Evolutionary conservation across 2,329 filamentous ascomycete genomes (phyloP), one percentile per base, ranked within the genome.

Genomic region (Fusarium pseudograminearum): DNA sequence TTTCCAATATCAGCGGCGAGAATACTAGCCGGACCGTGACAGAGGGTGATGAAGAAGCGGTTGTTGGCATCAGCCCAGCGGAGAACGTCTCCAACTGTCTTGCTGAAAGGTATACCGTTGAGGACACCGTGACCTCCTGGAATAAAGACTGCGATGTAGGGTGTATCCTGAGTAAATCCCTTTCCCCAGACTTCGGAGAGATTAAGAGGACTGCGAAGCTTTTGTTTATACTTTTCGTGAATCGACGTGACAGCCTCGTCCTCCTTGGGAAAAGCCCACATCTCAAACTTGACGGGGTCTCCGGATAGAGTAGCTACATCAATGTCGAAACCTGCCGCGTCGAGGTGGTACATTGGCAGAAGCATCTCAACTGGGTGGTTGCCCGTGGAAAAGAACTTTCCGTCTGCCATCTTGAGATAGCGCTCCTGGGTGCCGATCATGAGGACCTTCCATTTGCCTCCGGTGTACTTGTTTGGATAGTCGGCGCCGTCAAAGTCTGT

Each of bases 321-420:
- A 1, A 59, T 22, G 0, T 59, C 51, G 7, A 59, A 59, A 8
- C 56, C 51, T 24, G 56, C 56, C 11, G 56, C 51, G 1, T 59
- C 56, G 0, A 59, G 51, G 14, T 59, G 56, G 1, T 59, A 59
- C 24, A 59, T 59, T 4, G 56, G 56, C 1, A 59, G 51, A 3
- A 59, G 31, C 56, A 57, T 57, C 22, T 59, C 56, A 14, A 59
- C 56, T 1, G 51, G 56, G 10, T 59, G 56, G 15, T 59, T 59
- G 0, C 56, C 56, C 1, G 56, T 59, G 3, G 56, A 59, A 16
- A 59, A 59, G 16, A 59, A 45, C 24, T 59, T 59, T n/a, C 56
- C 56, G 2, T 59, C 56, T 31, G 56, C 56, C 56, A 59, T 59
- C 1, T 57, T 59, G 14, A 59, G 56, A 8, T 59, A 59, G 1